Evolutionary conservation across 179 eudicot species (phyloP).

Genomic region (Spinacia oleracea): DNA sequence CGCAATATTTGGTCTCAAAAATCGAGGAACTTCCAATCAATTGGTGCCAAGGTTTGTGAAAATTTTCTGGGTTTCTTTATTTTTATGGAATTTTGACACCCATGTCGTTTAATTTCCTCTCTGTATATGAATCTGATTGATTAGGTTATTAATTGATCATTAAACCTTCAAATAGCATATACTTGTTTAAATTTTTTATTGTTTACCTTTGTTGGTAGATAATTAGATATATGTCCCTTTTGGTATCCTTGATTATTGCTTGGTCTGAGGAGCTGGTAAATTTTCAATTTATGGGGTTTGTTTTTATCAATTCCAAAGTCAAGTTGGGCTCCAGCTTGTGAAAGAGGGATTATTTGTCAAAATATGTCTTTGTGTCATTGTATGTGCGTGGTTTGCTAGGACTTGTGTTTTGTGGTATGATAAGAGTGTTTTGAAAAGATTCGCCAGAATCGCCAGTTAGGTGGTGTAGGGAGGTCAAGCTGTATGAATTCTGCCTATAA

Average conservation of each 20-base stretch:
- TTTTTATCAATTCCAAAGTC: not conserved
- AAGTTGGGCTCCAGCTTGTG: not conserved
- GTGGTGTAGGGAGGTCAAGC: too few species aligned
- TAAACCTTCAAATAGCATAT: not conserved
- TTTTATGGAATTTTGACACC: not conserved
- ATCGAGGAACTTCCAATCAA: constrained; percentile 25
- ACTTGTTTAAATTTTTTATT: too few species aligned
- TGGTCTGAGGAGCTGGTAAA: not conserved
- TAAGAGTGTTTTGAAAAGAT: not conserved
- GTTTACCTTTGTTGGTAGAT: not conserved
- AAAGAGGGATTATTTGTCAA: not conserved
- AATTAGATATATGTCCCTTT: not conserved
- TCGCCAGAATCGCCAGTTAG: not conserved
- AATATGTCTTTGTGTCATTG: not conserved
- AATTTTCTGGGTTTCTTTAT: not conserved
- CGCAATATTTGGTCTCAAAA: constrained; percentile 13
- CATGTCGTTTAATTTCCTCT: not conserved
- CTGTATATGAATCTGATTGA: not conserved
- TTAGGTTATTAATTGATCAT: not conserved
- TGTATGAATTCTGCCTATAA: too few species aligned
- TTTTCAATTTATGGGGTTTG: not conserved
- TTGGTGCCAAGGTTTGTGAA: constrained; percentile 33
- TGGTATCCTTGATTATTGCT: not conserved
- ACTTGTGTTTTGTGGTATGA: not conserved
- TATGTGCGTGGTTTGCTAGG: not conserved